phyloP scores from a whole-genome alignment of 345 rosid species.

The Toxicodendron radicans region DNA sequence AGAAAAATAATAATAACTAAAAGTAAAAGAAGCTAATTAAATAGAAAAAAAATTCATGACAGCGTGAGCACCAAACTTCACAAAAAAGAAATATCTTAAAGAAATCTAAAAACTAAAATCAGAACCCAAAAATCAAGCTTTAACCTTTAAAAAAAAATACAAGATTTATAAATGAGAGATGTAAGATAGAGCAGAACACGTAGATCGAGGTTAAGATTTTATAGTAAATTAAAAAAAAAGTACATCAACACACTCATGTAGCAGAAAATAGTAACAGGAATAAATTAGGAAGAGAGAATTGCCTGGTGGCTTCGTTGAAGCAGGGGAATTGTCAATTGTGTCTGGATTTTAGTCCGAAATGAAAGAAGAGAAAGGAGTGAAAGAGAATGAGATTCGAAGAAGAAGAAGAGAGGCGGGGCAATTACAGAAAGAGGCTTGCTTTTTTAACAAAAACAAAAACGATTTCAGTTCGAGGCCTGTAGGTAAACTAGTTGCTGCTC shows the following conservation, averaged over 20 bases:
- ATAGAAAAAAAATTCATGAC: neutral
- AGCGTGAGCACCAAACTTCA: neutral
- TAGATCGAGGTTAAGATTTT: neutral
- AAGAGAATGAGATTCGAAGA: neutral
- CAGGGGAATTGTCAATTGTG: too few relatives aligned
- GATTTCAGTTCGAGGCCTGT: neutral
- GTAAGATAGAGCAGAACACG: neutral
- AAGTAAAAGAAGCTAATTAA: too few relatives aligned
- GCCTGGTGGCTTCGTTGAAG: too few relatives aligned
- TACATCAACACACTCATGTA: too few relatives aligned
- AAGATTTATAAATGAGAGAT: neutral
- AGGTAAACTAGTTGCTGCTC: neutral
- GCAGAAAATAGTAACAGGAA: too few relatives aligned
- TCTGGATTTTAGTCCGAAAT: neutral
- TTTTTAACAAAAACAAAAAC: neutral
- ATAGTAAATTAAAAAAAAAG: too few relatives aligned
- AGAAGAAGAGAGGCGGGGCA: neutral
- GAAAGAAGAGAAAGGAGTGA: neutral
- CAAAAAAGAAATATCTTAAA: too few relatives aligned
- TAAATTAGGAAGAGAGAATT: too few relatives aligned
- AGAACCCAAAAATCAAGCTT: neutral
- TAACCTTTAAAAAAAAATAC: neutral
- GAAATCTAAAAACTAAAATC: neutral
- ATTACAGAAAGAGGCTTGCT: slow-evolving; percentile 7
- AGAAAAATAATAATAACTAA: too few relatives aligned